Percentiles rank a stretch among this genome's conserved stretches.
Conservation (phyloP, 345 rosid genomes). For the Passiflora organensis region DNA sequence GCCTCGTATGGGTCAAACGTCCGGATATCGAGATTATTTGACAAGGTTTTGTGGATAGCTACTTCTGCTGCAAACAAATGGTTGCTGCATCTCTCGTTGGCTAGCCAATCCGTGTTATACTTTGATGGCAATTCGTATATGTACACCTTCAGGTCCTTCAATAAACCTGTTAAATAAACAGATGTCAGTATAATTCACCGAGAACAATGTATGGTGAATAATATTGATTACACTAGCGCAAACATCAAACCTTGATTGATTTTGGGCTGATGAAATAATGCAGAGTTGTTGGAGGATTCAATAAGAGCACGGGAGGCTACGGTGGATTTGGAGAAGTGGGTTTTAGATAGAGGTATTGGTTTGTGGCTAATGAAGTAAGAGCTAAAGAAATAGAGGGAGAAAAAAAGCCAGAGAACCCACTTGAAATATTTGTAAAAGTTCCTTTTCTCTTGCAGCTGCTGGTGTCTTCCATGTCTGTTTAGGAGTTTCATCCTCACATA, state of each 20-base stretch:
- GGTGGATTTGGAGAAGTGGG: slow-evolving; percentile 40
- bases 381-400: slow-evolving; percentile 64
- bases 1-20: slow-evolving; percentile 76
- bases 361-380: slow-evolving; percentile 61
- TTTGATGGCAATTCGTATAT: slow-evolving; percentile 71
- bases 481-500: slow-evolving; percentile 45
- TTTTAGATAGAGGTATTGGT: slow-evolving; percentile 38
- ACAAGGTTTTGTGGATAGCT: slow-evolving; percentile 67
- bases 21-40: slow-evolving; percentile 46
- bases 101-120: slow-evolving; percentile 75
- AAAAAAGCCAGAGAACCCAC: slow-evolving; percentile 73
- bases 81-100: slow-evolving; percentile 69
- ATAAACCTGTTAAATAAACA: slow-evolving; percentile 20
- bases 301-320: slow-evolving; percentile 59
- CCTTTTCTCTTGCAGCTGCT: slow-evolving; percentile 16
- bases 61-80: slow-evolving; percentile 96
- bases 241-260: slow-evolving; percentile 30
- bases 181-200: not conserved
- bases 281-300: slow-evolving; percentile 48
- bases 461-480: slow-evolving; percentile 28
- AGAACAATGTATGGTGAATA: too few species aligned
- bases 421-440: slow-evolving; percentile 57
- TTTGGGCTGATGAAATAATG: slow-evolving; percentile 24
- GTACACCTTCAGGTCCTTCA: slow-evolving; percentile 66
- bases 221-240: not conserved